Evolutionary conservation across 1,139 yeast genomes (phyloP).

Genomic region (Keqinozyma sinolaborantium): DNA sequence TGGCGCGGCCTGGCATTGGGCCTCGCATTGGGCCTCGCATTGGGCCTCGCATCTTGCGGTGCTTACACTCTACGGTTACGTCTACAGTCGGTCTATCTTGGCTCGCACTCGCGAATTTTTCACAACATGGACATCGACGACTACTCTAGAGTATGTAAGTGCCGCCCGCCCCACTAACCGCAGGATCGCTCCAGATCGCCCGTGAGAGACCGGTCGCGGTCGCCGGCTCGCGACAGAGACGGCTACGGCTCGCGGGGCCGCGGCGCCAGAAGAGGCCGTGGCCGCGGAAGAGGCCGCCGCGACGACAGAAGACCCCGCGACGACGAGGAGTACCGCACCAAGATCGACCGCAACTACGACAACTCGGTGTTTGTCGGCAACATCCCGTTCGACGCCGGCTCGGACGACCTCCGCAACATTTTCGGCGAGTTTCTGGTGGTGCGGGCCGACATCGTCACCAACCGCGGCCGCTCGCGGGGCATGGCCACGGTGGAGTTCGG

Average conservation of each 20-base stretch:
- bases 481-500: conserved; percentile 92
- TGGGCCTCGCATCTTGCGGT: no score
- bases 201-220: conserved; percentile 34
- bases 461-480: conserved; percentile 82
- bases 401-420: conserved; percentile 56
- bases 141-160: conserved; percentile 46
- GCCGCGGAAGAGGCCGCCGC: conserved; percentile 21
- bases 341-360: conserved; percentile 62
- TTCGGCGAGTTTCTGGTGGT: conserved; percentile 72
- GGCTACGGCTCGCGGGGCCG: conserved; percentile 15
- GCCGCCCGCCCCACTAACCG: neutral
- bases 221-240: conserved; percentile 22
- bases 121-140: conserved; percentile 53
- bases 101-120: no score
- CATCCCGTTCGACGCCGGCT: conserved; percentile 61
- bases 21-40: no score
- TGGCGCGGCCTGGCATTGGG: no score
- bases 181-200: conserved; percentile 51
- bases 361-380: conserved; percentile 74
- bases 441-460: conserved; percentile 84
- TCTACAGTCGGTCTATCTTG: no score
- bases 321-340: conserved; percentile 30
- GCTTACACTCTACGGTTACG: no score
- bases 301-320: conserved; percentile 21
- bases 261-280: conserved; percentile 15